Evolutionary conservation across 306 rosid genomes (phyloP).

Genomic region (Quercus mongolica): DNA sequence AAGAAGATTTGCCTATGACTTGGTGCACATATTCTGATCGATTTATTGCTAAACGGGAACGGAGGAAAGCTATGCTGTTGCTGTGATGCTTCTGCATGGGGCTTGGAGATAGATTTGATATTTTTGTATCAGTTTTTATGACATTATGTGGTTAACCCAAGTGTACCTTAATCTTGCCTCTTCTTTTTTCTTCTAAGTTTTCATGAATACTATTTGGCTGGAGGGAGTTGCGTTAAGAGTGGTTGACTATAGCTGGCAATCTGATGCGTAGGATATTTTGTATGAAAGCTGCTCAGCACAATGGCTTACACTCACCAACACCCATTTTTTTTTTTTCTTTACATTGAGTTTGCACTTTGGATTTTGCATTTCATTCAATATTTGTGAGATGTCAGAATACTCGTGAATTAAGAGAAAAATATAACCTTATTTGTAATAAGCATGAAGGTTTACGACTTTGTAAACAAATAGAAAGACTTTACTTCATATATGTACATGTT

Average conservation of each 20-base stretch:
- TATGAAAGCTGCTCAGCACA: not conserved
- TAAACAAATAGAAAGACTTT: no score
- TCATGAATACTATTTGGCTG: not conserved
- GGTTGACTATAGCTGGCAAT: not conserved
- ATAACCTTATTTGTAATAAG: no score
- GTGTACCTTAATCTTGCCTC: not conserved
- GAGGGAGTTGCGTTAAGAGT: not conserved
- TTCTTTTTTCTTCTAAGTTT: not conserved
- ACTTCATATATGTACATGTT: no score
- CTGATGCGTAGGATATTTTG: not conserved
- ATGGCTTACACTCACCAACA: no score
- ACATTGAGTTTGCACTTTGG: no score
- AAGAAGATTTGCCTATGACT: conserved; percentile 83
- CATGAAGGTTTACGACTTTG: no score
- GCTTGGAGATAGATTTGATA: not conserved
- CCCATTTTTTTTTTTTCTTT: no score
- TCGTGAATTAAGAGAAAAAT: no score
- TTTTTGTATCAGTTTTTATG: not conserved
- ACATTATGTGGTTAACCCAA: not conserved
- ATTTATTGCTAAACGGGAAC: not conserved
- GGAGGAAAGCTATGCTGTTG: conserved; percentile 11
- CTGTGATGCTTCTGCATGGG: not conserved
- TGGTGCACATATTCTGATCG: conserved; percentile 86
- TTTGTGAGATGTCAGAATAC: no score
- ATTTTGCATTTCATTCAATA: no score